A percentile compares a stretch with the other conserved stretches of the same genome.
Conservation (phyloP, 495 filamentous ascomycete genomes). For the Saxispiralis lemnorum region DNA sequence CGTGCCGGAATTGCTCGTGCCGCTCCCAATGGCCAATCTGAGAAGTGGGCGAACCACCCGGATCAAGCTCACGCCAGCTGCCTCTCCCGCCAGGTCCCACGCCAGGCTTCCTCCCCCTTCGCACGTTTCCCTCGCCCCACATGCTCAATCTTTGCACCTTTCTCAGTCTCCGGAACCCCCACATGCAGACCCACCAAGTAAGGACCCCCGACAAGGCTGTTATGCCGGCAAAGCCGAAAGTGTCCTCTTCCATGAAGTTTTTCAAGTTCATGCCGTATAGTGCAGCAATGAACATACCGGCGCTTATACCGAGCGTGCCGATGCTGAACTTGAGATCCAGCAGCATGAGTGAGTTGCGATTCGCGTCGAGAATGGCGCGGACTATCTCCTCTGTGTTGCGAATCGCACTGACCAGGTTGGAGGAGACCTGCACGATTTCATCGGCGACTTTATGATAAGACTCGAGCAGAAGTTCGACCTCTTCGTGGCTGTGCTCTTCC, state of each 20-base stretch:
- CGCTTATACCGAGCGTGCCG: slow-evolving; percentile 75
- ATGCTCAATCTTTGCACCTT: slow-evolving; percentile 83
- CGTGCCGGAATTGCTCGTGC: slow-evolving; percentile 3
- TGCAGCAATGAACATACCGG: slow-evolving; percentile 86
- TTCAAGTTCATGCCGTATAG: slow-evolving; percentile 98
- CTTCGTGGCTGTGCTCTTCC: slow-evolving; percentile 77
- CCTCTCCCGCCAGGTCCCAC: neutral
- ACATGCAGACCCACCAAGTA: slow-evolving; percentile 56
- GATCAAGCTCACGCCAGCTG: neutral
- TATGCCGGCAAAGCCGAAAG: slow-evolving; percentile 66
- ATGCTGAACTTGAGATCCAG: slow-evolving; percentile 94
- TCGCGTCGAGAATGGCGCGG: slow-evolving; percentile 91
- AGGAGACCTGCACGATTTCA: slow-evolving; percentile 88
- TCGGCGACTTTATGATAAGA: slow-evolving; percentile 95
- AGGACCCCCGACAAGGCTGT: slow-evolving; percentile 46
- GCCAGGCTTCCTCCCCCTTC: neutral
- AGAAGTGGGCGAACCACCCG: too few relatives aligned
- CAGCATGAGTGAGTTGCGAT: slow-evolving; percentile 96
- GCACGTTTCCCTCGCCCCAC: slow-evolving; percentile 30
- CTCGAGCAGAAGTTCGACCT: slow-evolving; percentile 91
- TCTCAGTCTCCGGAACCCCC: slow-evolving; percentile 63
- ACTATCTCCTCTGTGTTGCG: slow-evolving; percentile 97
- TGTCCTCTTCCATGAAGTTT: slow-evolving; percentile 95
- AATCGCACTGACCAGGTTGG: slow-evolving; percentile 86
- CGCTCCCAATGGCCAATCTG: slow-evolving; percentile 2